These are phyloP conservation scores for Coemansia erecta DNA, from an alignment of 192 early-diverging fungal genomes.

Conservation along the genomic window DNA sequence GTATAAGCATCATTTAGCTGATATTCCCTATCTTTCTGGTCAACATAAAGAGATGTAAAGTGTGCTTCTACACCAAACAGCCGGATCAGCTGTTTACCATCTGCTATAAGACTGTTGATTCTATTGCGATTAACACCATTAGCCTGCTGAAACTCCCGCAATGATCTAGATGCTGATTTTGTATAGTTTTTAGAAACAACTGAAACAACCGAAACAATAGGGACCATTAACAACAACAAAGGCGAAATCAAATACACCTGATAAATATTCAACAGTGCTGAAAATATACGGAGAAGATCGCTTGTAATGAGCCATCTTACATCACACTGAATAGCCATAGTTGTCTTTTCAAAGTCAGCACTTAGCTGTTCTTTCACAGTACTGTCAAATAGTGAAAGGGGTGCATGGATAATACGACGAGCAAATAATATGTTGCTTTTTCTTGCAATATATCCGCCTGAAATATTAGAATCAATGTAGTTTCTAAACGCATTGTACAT, in stretches of 20 bases:
- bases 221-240: constrained; percentile 2
- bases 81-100: constrained; percentile 68
- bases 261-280: no score
- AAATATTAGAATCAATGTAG: not conserved
- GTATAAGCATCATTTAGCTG: constrained; percentile 53
- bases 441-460: constrained; percentile 2
- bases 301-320: constrained; percentile 13
- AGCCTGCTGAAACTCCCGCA: not conserved
- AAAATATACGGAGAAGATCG: not conserved
- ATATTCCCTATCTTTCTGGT: constrained; percentile 60
- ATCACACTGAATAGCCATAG: constrained; percentile 1
- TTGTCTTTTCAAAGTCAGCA: constrained; percentile 12
- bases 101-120: constrained; percentile 24
- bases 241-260: no score
- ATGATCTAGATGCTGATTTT: no score
- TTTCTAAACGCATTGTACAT: not conserved
- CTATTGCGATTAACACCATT: constrained; percentile 1
- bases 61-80: constrained; percentile 57
- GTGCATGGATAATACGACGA: constrained; percentile 21
- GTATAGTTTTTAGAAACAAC: not conserved
- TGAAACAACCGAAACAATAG: constrained; percentile 13
- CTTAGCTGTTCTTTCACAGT: constrained; percentile 23
- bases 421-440: constrained; percentile 26
- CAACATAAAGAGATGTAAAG: constrained; percentile 57
- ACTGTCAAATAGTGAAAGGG: constrained; percentile 37